Evolutionary conservation across 768 basidiomycete species (phyloP).

Genomic region (Serendipita sp.): DNA sequence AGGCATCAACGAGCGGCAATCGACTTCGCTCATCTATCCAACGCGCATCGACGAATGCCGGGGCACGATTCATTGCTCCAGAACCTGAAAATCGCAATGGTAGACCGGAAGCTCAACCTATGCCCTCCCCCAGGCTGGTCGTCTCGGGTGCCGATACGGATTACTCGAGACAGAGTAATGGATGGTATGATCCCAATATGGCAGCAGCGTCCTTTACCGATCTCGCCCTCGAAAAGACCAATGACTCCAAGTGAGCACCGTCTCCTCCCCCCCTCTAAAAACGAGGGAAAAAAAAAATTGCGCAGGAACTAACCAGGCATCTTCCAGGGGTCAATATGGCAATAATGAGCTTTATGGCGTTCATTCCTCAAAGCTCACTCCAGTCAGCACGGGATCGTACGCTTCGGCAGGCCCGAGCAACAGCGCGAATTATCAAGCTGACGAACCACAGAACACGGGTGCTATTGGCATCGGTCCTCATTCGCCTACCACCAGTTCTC

Average conservation of each 20-base stretch:
- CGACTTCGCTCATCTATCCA: not conserved
- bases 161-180: not conserved
- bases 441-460: too few species aligned
- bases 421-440: too few species aligned
- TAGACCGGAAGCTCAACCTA: not conserved
- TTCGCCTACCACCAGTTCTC: not conserved
- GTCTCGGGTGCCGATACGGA: not conserved
- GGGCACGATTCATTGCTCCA: not conserved
- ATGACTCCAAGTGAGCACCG: not conserved
- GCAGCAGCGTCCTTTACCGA: not conserved
- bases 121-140: not conserved
- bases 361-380: not conserved
- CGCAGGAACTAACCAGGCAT: not conserved
- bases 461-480: not conserved
- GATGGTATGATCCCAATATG: not conserved
- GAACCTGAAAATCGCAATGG: not conserved
- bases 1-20: slow-evolving; percentile 2
- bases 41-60: not conserved
- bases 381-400: not conserved
- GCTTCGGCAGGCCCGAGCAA: not conserved
- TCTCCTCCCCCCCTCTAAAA: not conserved
- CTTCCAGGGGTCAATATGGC: not conserved
- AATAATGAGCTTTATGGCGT: not conserved
- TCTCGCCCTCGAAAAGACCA: not conserved
- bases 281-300: not conserved